Base-by-base conservation (phyloP, 352 stramenopile genomes). In the Globisporangium canariense region DNA sequence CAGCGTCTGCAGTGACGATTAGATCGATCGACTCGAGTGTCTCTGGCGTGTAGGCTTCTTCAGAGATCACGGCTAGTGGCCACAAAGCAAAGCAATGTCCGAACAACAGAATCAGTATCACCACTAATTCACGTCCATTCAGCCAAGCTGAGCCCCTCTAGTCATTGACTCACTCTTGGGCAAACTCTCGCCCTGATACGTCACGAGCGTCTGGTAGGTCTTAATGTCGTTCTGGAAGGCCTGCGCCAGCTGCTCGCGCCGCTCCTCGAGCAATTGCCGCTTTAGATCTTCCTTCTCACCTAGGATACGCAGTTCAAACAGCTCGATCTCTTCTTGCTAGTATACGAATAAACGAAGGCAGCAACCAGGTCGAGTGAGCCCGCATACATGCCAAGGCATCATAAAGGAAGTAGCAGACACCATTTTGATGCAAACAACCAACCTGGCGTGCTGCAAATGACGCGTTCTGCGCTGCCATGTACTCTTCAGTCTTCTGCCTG, bases 181-280 rank as follows among this genome's bases (percentile, higher is more conserved):
- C 4, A 68, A 14, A 46, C 28, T 54, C n/a, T 71, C 67, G 52
- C 77, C 76, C 43, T 91, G 79, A 64, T 88, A 78, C 36, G 71
- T 74, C 51, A 89, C 70, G 13, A 93, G 65, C 58, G 83, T 88
- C 68, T 92, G 84, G 65, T 95, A 95, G 38, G 83, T 91, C 67
- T 78, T 75, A 50, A 95, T 69, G 52, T 95, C 87, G 56, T 90
- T 86, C 57, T 76, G 66, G 64, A 95, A 93, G 14, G 82, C 83
- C 18, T 76, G 75, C 10, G 77, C 79, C 16, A 93, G 65, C 32
- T 76, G 74, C 52, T 88, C 68, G 1, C 84, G 77, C 32, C 79
- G 74, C 51, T 74, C 74, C 54, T 90, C 78, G 14, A 91, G 69
- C 22, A 89, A 34, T 61, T 87, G 73, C 13, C 74, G 73, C 60